Evolutionary conservation across 2,329 filamentous ascomycete genomes (phyloP).

Genomic region (Mollisia scopiformis): DNA sequence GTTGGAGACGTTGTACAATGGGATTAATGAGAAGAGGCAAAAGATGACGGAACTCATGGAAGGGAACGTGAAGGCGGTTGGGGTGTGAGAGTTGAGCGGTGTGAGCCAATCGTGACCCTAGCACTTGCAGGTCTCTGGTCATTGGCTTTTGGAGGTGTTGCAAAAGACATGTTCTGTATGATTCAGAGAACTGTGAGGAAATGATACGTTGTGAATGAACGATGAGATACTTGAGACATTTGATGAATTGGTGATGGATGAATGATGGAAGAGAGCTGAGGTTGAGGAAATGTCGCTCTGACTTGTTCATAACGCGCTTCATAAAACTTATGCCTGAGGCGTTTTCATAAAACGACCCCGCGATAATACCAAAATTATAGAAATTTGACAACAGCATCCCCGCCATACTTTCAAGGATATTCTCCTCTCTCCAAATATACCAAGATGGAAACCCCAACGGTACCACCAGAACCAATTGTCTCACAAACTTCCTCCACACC

Average conservation of each 20-base stretch:
- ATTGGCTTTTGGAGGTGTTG: background rate
- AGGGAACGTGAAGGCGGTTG: background rate
- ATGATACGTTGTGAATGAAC: background rate
- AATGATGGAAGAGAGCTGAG: background rate
- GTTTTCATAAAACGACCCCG: background rate
- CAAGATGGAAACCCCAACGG: background rate
- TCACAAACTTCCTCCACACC: background rate
- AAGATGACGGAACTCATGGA: background rate
- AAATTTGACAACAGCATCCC: background rate
- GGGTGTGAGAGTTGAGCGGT: background rate
- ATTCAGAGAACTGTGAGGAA: background rate
- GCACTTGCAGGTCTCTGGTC: background rate
- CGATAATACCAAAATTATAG: background rate
- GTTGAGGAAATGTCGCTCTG: background rate
- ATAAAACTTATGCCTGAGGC: background rate
- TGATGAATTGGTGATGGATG: background rate
- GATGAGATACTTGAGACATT: background rate
- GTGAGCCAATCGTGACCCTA: constrained; percentile 1
- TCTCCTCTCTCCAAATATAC: background rate
- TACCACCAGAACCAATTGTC: background rate
- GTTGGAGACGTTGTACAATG: constrained; percentile 1
- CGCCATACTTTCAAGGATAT: background rate
- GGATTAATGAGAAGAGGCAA: background rate
- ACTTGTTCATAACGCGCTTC: background rate
- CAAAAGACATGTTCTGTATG: background rate